Base-by-base conservation (phyloP, 768 basidiomycete genomes). In the Boletus sp. region DNA sequence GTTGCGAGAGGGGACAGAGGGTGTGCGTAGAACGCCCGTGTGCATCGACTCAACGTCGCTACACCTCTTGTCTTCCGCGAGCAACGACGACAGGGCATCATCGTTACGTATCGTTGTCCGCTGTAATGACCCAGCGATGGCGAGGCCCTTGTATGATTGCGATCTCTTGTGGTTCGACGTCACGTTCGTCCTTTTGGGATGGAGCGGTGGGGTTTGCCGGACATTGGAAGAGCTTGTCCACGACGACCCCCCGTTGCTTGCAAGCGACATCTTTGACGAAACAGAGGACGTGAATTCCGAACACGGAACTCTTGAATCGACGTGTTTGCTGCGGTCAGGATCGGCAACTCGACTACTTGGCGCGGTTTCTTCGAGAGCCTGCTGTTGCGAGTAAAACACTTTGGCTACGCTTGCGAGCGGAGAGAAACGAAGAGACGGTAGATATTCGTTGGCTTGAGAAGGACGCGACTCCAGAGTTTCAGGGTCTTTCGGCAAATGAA, bases 381-480 rank as follows among this genome's bases (percentile, higher is more conserved):
- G 56, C 7, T 51, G 56, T 15, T 46, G 63, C 0, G 54, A 6
- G 1, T 55, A 30, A 17, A 63, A 57, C 30, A 46, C 49, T 20
- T 30, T 59, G 24, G 54, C 49, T 2, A 60, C 52, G 18, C 46
- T 52, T 3, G 57, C 42, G 6, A 65, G 56, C 17, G 66, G 60
- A 33, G 67, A 64, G 47, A 71, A 70, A 14, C 33, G 50, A 52
- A 66, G 56, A 12, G 32, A 54, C 1, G 70, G 62, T 15, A 66
- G 48, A 48, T 58, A 59, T 11, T 54, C 60, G 46, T 35, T 20
- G 2, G 32, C 46, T 30, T 4, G 33, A 7, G 36, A 4, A 36
- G 49, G 9, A 24, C 10, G 36, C 0, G 20, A 12, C 17, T 17
- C 39, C 12, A 44, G 9, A 0, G 18, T 2, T 3, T 49, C 45